phyloP scores from a whole-genome alignment of 768 basidiomycete genomes.

The Royoungia palumana region DNA sequence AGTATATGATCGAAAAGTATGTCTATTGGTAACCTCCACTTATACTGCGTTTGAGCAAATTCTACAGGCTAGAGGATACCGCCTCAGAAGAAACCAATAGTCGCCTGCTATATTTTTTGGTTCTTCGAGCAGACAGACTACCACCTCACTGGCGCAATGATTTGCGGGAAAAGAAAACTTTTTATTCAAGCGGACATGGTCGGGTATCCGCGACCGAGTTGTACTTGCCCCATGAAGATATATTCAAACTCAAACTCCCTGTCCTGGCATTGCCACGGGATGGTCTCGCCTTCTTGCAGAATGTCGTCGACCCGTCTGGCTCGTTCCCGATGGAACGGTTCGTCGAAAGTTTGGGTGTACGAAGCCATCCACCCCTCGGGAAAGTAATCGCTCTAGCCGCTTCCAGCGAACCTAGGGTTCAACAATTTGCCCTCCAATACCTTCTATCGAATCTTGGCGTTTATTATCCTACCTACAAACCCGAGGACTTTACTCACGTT shows the following conservation, averaged over 20 bases:
- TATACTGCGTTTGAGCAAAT: neutral
- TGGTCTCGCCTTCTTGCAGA: neutral
- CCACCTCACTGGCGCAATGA: neutral
- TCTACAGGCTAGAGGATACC: slow-evolving; percentile 4
- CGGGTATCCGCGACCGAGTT: slow-evolving; percentile 41
- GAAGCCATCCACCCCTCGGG: neutral
- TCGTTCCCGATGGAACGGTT: neutral
- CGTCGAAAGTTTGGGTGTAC: slow-evolving; percentile 4
- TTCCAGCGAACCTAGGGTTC: neutral
- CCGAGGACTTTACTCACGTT: slow-evolving; percentile 4
- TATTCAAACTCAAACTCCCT: slow-evolving; percentile 73
- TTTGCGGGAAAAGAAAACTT: slow-evolving; percentile 3
- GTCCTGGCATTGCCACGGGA: slow-evolving; percentile 44
- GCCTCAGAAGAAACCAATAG: slow-evolving; percentile 15
- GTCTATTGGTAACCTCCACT: slow-evolving; percentile 46
- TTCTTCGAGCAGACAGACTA: slow-evolving; percentile 47
- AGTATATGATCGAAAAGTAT: slow-evolving; percentile 6
- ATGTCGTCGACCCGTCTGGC: neutral
- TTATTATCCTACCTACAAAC: slow-evolving; percentile 10
- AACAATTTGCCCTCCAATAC: slow-evolving; percentile 4
- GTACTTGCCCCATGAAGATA: slow-evolving; percentile 72
- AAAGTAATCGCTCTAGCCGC: slow-evolving; percentile 8
- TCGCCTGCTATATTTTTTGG: slow-evolving; percentile 44
- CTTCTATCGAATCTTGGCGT: slow-evolving; percentile 9
- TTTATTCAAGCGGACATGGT: slow-evolving; percentile 4